Base-by-base conservation (phyloP, 768 basidiomycete genomes). In the Coprinopsis marcescibilis region DNA sequence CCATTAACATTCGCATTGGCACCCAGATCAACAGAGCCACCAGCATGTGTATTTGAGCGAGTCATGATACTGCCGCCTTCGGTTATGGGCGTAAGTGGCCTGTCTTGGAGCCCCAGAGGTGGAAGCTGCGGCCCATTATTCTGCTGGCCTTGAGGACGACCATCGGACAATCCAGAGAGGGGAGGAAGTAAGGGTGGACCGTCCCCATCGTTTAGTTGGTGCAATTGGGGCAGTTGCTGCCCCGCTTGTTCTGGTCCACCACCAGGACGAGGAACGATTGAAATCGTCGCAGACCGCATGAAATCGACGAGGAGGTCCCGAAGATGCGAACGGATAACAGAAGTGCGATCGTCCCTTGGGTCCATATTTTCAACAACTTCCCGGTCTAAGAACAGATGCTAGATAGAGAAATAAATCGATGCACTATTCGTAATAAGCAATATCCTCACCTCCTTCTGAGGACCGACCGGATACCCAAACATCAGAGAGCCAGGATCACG, bases 381-480 rank as follows among this genome's bases (percentile, higher is more conserved):
- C 43, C 91, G 81, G 48, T 92, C 88, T 46, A 96, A 72, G 72
- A 97, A 96, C 17, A 96, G 77, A 43, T 79, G 74, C 89, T 94
- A 54, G 8, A 46, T 29, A 29, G 57, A 51, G 37, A n/a, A 19
- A 34, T 39, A 23, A 40, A 21, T 15, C n/a, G 26, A 17, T 7
- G 30, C 17, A 20, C n/a, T 14, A 34, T 17, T 25, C 47, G 25
- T 19, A 46, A 13, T 30, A 24, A 30, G 46, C 25, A 47, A 53
- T 32, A 29, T 14, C 70, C 88, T 54, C 60, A 95, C 93, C 60
- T 92, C 86, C 64, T 81, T 85, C 49, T 78, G 68, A 3, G 85
- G 79, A 1, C 91, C 93, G 39, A 89, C 81, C 5, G 95, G 94
- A 61, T 97, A 96, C 0, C 83, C 91, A 63, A 94, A 98, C 83